phyloP scores from a whole-genome alignment of 176 grass and related monocot genomes.

The Rhipidocladum racemiflorum region DNA sequence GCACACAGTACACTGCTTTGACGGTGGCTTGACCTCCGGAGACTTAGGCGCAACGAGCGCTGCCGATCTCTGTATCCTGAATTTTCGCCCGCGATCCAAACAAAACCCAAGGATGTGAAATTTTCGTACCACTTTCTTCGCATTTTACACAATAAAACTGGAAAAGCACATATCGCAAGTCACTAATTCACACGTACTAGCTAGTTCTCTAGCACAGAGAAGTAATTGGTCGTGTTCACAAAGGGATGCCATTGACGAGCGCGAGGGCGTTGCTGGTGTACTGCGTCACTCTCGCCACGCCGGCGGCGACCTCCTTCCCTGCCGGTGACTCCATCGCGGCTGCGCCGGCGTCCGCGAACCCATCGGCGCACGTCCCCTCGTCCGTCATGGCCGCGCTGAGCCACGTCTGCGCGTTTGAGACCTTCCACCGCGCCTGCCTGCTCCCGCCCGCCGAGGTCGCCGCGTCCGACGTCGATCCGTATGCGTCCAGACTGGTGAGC shows the following conservation, averaged over 20 bases:
- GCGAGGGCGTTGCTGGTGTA: slow-evolving; percentile 53
- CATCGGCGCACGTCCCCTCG: slow-evolving; percentile 51
- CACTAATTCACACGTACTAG: too few relatives aligned
- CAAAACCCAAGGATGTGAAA: neutral
- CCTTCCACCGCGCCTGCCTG: slow-evolving; percentile 39
- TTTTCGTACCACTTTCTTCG: neutral
- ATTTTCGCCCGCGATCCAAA: too few relatives aligned
- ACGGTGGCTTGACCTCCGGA: too few relatives aligned
- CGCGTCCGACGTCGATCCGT: neutral
- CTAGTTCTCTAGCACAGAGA: neutral
- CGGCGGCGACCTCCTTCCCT: slow-evolving; percentile 20
- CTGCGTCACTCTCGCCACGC: slow-evolving; percentile 20
- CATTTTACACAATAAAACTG: neutral
- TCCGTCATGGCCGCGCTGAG: slow-evolving; percentile 61
- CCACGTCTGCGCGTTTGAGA: slow-evolving; percentile 70
- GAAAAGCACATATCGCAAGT: neutral
- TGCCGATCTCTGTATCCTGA: too few relatives aligned
- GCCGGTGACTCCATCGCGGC: neutral
- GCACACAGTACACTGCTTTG: too few relatives aligned
- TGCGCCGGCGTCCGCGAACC: slow-evolving; percentile 2
- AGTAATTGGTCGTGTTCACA: neutral
- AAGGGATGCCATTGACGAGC: slow-evolving; percentile 39
- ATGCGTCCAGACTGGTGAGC: neutral
- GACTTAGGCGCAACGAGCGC: too few relatives aligned
- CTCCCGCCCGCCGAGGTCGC: neutral